These are phyloP conservation scores for Lecanosticta acicola DNA, from an alignment of 2,329 filamentous ascomycete species.

Conservation along the genomic window DNA sequence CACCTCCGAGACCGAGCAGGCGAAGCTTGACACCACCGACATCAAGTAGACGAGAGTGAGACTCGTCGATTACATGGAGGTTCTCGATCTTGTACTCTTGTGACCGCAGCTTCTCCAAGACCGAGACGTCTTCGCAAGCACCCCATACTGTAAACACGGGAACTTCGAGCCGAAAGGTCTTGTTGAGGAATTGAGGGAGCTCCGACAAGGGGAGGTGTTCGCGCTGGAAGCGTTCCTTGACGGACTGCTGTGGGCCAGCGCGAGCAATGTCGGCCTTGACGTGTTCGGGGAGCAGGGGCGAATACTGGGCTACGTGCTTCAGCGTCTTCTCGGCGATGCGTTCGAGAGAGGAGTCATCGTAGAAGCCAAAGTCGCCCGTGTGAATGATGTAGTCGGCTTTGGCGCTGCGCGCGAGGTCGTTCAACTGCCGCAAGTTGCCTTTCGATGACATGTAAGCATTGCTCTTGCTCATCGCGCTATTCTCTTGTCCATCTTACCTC, in stretches of 20 bases:
- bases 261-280: conserved; percentile 62
- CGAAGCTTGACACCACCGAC: conserved; percentile 93
- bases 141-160: conserved; percentile 99
- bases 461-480: conserved; percentile 1
- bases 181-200: conserved; percentile 79
- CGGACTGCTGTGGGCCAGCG: conserved; percentile 59
- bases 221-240: conserved; percentile 78
- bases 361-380: conserved; percentile 98
- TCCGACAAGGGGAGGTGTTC: conserved; percentile 87
- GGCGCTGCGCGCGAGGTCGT: conserved; percentile 91
- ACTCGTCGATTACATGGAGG: conserved; percentile 96
- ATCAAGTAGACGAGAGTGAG: conserved; percentile 90
- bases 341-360: conserved; percentile 91
- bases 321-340: conserved; percentile 98
- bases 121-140: conserved; percentile 95
- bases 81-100: conserved; percentile 97
- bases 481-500: conserved; percentile 36
- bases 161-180: conserved; percentile 84
- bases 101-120: conserved; percentile 94
- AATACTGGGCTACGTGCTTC: conserved; percentile 98
- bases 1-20: conserved; percentile 85
- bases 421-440: conserved; percentile 94
- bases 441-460: conserved; percentile 17
- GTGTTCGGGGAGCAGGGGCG: conserved; percentile 78
- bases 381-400: conserved; percentile 97